Conservation (phyloP, 148 eudicot genomes). For the Hydrangea macrophylla region DNA sequence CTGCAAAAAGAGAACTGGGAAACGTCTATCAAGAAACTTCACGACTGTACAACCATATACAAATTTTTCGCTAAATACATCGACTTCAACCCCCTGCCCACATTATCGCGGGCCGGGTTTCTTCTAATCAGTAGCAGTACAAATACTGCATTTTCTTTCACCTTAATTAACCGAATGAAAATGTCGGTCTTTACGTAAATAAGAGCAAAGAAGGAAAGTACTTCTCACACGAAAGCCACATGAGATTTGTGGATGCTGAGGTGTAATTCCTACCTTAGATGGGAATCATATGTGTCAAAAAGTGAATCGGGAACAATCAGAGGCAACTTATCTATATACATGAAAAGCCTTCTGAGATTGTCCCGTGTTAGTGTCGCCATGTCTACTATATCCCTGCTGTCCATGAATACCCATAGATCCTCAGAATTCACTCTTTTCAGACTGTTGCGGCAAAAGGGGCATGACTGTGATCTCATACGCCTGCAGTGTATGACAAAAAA, state of each 20-base stretch:
- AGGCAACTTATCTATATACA: constrained; percentile 91
- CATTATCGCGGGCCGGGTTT: constrained; percentile 34
- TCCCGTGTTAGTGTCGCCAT: constrained; percentile 61
- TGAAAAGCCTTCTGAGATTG: constrained; percentile 80
- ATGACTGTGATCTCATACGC: constrained; percentile 84
- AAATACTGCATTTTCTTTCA: constrained; percentile 29
- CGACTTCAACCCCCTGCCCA: constrained; percentile 34
- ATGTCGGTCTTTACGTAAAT: constrained; percentile 11
- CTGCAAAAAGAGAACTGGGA: not conserved
- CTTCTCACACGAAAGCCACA: constrained; percentile 1
- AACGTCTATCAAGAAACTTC: not conserved
- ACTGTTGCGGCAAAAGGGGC: constrained; percentile 95
- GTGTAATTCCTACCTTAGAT: constrained; percentile 68
- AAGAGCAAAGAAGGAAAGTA: not conserved
- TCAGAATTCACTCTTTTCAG: constrained; percentile 86
- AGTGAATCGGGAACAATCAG: constrained; percentile 70
- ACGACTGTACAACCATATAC: constrained; percentile 65
- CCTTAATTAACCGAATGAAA: constrained; percentile 21
- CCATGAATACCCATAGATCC: constrained; percentile 84
- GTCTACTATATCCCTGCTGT: constrained; percentile 65
- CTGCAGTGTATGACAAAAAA: constrained; percentile 49
- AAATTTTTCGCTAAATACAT: constrained; percentile 40
- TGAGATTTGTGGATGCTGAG: not conserved
- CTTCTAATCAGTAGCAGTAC: constrained; percentile 20
- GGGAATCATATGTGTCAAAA: constrained; percentile 76